Evolutionary conservation across 192 early-diverging fungal species (phyloP).

Genomic region (Linnemannia zychae): DNA sequence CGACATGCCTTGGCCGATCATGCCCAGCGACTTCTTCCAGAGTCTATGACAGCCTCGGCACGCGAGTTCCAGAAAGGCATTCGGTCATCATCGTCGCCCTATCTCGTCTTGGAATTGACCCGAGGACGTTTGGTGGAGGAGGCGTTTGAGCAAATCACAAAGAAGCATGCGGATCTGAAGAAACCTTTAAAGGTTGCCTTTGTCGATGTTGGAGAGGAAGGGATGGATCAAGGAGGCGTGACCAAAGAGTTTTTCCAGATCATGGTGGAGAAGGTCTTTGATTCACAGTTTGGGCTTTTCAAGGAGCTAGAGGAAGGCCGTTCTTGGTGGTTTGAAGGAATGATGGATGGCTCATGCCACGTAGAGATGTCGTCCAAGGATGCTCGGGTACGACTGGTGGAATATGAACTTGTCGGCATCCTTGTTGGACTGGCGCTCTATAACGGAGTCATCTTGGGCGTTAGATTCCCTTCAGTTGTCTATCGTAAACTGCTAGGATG

Average conservation of each 20-base stretch:
- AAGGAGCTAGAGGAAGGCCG: conserved; percentile 63
- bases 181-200: conserved; percentile 90
- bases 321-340: conserved; percentile 81
- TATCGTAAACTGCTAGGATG: conserved; percentile 72
- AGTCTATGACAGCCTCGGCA: conserved; percentile 56
- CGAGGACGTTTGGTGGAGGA: conserved; percentile 81
- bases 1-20: conserved; percentile 84
- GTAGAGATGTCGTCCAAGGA: conserved; percentile 38
- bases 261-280: conserved; percentile 79
- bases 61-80: conserved; percentile 70
- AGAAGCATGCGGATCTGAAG: conserved; percentile 75
- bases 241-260: conserved; percentile 96
- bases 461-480: conserved; percentile 80
- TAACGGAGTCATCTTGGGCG: conserved; percentile 85
- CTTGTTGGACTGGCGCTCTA: conserved; percentile 93
- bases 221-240: conserved; percentile 96
- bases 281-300: conserved; percentile 85
- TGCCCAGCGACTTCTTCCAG: conserved; percentile 77
- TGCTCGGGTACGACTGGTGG: conserved; percentile 35
- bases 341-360: conserved; percentile 37
- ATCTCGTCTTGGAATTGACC: conserved; percentile 83
- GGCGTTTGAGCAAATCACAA: conserved; percentile 78
- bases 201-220: conserved; percentile 91
- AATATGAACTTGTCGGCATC: conserved; percentile 90
- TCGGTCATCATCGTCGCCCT: conserved; percentile 77